phyloP scores from a whole-genome alignment of 2,329 filamentous ascomycete genomes.

The Diaporthe citriasiana region DNA sequence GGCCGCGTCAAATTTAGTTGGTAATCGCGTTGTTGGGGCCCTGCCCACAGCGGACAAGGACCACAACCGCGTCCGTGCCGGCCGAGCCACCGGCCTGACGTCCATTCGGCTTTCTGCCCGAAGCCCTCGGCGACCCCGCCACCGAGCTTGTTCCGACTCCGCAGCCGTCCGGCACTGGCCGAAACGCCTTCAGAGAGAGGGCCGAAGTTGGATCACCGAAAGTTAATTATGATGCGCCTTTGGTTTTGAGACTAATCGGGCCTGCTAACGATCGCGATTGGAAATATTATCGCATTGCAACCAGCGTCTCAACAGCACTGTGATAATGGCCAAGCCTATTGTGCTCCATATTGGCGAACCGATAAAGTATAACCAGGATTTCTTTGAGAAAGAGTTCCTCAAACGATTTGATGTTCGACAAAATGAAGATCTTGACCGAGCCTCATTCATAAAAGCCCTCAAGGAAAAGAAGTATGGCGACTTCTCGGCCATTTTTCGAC shows the following conservation, averaged over 20 bases:
- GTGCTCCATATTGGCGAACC: constrained; percentile 61
- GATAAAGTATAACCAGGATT: constrained; percentile 62
- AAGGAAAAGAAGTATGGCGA: constrained; percentile 63
- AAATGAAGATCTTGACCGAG: constrained; percentile 51
- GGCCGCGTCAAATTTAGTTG: neutral
- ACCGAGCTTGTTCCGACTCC: constrained; percentile 14
- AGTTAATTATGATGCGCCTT: neutral
- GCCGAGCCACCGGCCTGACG: neutral
- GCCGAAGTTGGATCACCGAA: neutral
- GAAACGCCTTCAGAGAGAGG: neutral
- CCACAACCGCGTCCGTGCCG: neutral
- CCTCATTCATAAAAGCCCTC: constrained; percentile 57
- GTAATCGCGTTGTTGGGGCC: neutral
- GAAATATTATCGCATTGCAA: too few species aligned
- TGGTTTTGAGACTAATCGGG: neutral
- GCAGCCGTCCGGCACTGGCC: constrained; percentile 17
- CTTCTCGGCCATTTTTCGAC: constrained; percentile 50
- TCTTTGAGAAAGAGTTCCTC: constrained; percentile 56
- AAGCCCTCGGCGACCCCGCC: constrained; percentile 15
- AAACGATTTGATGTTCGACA: constrained; percentile 43
- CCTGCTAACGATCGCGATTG: too few species aligned
- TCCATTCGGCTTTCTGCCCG: constrained; percentile 27
- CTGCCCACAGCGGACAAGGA: neutral
- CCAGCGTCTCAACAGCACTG: neutral
- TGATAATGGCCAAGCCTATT: constrained; percentile 48